Base-by-base conservation (phyloP, 192 early-diverging fungal genomes). In the Umbelopsis ramanniana region DNA sequence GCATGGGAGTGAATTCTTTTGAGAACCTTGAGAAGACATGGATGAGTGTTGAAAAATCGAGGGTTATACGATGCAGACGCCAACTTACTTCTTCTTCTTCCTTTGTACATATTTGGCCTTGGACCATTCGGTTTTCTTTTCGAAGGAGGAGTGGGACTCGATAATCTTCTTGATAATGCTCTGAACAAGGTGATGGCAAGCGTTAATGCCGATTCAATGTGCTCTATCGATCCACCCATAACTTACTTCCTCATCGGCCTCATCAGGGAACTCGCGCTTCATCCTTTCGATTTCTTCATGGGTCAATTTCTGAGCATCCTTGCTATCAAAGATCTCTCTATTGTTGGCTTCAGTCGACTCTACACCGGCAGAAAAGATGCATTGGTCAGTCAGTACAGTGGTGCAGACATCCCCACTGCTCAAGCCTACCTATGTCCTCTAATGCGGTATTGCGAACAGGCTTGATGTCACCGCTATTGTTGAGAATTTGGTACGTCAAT, bases 21-120 rank as follows among this genome's bases (percentile, higher is more conserved):
- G 88, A 88, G 76, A 94, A 97, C 70, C 89, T n/a, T 91, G 72
- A 19, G 45, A 35, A 57, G 3, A 14, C 1, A 17, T 2, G 14
- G 4, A 47, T 14, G 1, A 45, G 12, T 17, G 50, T 23, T 46
- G 71, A 9, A 69, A 54, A 47, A 52, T 54, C 46, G 23, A 33
- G 24, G 7, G 38, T 50, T 19, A 60, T 35, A 47, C 6, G 17
- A 9, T 26, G 2, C 35, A 63, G 22, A 22, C 37, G 37, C 1
- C 3, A 29, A 29, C 57, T 75, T 78, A 85, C 87, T 95, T 96
- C 71, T 86, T 84, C 77, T 93, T 85, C 76, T 95, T 96, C 73
- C 93, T 87, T 74, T 90, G 84, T 68, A 98, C 92, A 69, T 98
- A 98, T 85, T 98, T 98, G 38, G 93, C 91, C 81, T 98, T 96